phyloP scores from a whole-genome alignment of 2,329 filamentous ascomycete genomes.

The Aureobasidium uvarum region DNA sequence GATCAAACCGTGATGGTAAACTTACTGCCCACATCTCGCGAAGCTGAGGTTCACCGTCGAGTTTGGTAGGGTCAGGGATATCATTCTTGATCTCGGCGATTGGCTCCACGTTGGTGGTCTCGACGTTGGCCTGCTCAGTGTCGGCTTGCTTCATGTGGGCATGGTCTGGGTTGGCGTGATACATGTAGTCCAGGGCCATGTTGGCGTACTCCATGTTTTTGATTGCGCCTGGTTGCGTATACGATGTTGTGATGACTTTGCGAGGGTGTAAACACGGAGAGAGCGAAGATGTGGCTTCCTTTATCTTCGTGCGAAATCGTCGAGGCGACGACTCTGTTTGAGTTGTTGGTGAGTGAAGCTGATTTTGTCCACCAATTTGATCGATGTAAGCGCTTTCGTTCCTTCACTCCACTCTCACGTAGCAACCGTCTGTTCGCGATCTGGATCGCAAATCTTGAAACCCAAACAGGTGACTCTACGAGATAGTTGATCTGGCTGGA shows the following conservation, averaged over 20 bases:
- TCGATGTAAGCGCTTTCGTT: background rate
- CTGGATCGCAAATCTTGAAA: rapidly evolving
- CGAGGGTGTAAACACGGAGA: background rate
- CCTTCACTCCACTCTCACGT: background rate
- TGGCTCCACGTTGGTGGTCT: background rate
- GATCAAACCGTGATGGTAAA: background rate
- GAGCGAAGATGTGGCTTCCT: background rate
- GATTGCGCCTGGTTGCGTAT: too few species aligned
- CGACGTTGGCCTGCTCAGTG: background rate
- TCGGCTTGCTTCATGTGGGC: background rate
- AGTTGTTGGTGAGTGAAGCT: background rate
- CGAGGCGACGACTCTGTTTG: background rate
- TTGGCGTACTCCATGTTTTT: background rate
- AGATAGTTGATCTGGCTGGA: background rate
- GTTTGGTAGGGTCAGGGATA: background rate
- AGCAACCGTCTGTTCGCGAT: background rate
- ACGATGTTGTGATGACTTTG: background rate
- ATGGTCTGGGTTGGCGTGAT: background rate
- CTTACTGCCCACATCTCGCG: background rate
- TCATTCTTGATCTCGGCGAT: background rate
- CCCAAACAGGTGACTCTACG: background rate
- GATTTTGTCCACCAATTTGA: background rate
- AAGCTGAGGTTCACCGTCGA: background rate
- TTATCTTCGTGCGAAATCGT: background rate
- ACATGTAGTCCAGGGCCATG: background rate